These are phyloP conservation scores for Plasmodium berghei DNA, from an alignment of 169 alveolate genomes.

Conservation along the genomic window DNA sequence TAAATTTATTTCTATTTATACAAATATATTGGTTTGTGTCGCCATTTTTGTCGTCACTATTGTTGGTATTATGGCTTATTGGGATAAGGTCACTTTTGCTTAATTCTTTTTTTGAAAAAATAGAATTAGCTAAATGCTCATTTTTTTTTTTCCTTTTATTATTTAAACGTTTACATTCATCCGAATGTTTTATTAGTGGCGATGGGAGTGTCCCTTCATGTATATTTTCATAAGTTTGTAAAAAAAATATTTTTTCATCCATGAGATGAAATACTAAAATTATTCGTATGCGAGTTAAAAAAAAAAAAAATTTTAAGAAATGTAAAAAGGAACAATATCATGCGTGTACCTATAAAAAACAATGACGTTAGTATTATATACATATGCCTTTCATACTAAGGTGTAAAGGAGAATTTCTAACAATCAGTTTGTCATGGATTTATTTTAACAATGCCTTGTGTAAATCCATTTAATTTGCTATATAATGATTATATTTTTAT, in stretches of 20 bases:
- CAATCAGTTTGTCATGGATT: no score
- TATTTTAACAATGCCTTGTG: no score
- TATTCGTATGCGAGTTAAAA: not conserved
- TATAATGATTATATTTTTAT: no score
- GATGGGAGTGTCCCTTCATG: constrained; percentile 48
- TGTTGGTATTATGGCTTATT: not conserved
- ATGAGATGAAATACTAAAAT: not conserved
- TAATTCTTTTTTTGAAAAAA: not conserved
- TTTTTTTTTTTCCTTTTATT: not conserved
- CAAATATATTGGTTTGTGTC: constrained; percentile 16
- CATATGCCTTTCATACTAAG: no score
- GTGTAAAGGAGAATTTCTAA: no score
- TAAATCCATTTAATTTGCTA: no score
- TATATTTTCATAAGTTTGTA: constrained; percentile 38
- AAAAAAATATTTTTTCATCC: constrained; percentile 40
- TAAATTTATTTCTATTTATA: constrained; percentile 41
- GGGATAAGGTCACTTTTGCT: not conserved
- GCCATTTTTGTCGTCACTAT: constrained; percentile 4
- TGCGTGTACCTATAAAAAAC: no score
- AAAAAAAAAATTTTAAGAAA: not conserved
- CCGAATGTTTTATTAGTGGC: constrained; percentile 53
- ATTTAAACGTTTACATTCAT: constrained; percentile 38
- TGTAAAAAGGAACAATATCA: no score
- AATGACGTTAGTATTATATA: no score
- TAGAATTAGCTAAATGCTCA: not conserved